phyloP scores from a whole-genome alignment of 1,284 basidiomycete genomes.

The Golubevia pallescens region DNA sequence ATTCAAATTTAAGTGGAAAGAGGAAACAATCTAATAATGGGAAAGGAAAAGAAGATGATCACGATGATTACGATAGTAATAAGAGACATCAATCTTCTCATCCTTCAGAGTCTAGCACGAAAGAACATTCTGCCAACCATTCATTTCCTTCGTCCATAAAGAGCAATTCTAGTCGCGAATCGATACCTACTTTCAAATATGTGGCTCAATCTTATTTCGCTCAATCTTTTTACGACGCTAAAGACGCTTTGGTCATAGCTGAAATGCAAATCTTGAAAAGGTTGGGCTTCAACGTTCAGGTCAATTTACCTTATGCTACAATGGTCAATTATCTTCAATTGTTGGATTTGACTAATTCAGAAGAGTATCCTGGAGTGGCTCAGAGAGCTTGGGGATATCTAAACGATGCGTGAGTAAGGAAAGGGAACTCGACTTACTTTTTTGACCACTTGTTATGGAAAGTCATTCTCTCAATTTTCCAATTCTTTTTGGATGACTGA shows the following conservation, averaged over 20 bases:
- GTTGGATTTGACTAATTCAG: slow-evolving; percentile 71
- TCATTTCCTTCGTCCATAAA: background rate
- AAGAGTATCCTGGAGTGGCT: slow-evolving; percentile 30
- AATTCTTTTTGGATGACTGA: too few relatives aligned
- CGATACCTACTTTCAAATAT: slow-evolving; percentile 68
- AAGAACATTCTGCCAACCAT: too few relatives aligned
- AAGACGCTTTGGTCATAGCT: slow-evolving; percentile 86
- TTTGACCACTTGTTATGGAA: too few relatives aligned
- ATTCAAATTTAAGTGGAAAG: too few relatives aligned
- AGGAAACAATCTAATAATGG: too few relatives aligned
- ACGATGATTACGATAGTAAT: too few relatives aligned
- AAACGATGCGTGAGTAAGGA: slow-evolving; percentile 63
- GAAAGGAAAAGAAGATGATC: too few relatives aligned
- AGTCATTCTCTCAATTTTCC: too few relatives aligned
- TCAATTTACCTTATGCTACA: slow-evolving; percentile 89
- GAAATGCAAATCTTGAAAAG: slow-evolving; percentile 96
- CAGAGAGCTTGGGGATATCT: slow-evolving; percentile 64
- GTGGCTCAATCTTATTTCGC: slow-evolving; percentile 84
- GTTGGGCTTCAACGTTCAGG: slow-evolving; percentile 66
- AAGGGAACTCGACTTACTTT: too few relatives aligned
- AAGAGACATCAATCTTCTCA: too few relatives aligned
- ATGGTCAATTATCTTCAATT: slow-evolving; percentile 93
- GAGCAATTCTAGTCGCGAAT: too few relatives aligned
- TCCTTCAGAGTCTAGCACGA: too few relatives aligned
- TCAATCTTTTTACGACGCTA: slow-evolving; percentile 81